Evolutionary conservation across 2,329 filamentous ascomycete genomes (phyloP).

Genomic region (Blastomyces parvus): DNA sequence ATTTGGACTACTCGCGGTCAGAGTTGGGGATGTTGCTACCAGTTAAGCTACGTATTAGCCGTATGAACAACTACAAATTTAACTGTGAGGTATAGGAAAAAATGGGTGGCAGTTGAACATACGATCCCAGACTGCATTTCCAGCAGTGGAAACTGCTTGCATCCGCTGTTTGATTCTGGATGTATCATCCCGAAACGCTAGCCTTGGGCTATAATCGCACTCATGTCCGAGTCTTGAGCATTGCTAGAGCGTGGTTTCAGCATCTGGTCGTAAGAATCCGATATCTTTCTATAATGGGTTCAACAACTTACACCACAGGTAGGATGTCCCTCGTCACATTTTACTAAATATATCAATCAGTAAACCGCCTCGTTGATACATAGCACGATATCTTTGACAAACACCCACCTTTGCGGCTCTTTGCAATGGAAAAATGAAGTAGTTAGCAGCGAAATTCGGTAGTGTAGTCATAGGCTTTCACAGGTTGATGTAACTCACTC

Average conservation of each 20-base stretch:
- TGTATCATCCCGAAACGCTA: slow-evolving; percentile 49
- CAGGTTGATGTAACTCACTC: slow-evolving; percentile 26
- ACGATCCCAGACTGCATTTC: slow-evolving; percentile 50
- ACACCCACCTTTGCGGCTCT: slow-evolving; percentile 35
- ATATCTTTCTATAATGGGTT: slow-evolving; percentile 8
- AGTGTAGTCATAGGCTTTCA: not conserved
- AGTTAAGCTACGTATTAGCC: slow-evolving; percentile 9
- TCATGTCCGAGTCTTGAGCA: slow-evolving; percentile 47
- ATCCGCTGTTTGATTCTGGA: slow-evolving; percentile 43
- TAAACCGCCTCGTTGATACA: not conserved
- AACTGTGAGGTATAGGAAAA: not conserved
- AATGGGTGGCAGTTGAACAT: slow-evolving; percentile 22
- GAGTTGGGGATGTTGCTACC: slow-evolving; percentile 24
- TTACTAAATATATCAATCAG: slow-evolving; percentile 30
- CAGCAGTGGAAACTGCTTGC: slow-evolving; percentile 42
- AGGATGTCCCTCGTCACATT: slow-evolving; percentile 49
- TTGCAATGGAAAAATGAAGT: not conserved
- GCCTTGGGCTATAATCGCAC: slow-evolving; percentile 49
- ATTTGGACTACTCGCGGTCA: slow-evolving; percentile 21
- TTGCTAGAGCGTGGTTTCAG: slow-evolving; percentile 31
- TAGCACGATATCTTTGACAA: not conserved
- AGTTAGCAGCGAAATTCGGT: not conserved
- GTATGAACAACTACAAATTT: slow-evolving; percentile 10
- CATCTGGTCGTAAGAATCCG: not conserved
- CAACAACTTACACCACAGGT: slow-evolving; percentile 41